Evolutionary conservation across 306 rosid genomes (phyloP).

Genomic region (Hippophae rhamnoides): DNA sequence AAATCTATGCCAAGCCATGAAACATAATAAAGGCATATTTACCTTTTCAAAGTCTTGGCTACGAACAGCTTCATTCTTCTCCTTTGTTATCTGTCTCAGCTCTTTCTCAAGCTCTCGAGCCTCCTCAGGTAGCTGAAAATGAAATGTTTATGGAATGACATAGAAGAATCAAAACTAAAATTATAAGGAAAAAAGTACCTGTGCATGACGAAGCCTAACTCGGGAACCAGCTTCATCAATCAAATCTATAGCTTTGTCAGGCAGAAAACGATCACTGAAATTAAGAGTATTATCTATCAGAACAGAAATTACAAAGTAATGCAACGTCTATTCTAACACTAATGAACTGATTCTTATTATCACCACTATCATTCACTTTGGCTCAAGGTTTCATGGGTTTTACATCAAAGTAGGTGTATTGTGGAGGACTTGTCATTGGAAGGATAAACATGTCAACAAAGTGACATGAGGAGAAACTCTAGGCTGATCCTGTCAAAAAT

Average conservation of each 20-base stretch:
- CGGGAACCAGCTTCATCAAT: conserved; percentile 97
- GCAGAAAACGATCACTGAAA: conserved; percentile 85
- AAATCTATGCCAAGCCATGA: neutral
- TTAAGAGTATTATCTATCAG: conserved; percentile 11
- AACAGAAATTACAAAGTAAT: neutral
- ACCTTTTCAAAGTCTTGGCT: conserved; percentile 97
- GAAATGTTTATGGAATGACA: conserved; percentile 9
- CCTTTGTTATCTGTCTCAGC: conserved; percentile 80
- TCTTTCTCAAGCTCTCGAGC: conserved; percentile 85
- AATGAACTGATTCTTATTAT: no score
- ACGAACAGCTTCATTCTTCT: conserved; percentile 83
- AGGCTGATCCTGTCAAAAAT: no score
- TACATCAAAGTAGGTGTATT: no score
- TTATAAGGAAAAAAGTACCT: conserved; percentile 30
- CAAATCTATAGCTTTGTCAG: conserved; percentile 93
- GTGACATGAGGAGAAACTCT: no score
- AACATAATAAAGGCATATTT: neutral
- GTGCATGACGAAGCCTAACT: conserved; percentile 89
- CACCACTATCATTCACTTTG: no score
- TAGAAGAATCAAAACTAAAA: neutral
- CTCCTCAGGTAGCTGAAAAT: conserved; percentile 77
- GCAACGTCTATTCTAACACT: neutral
- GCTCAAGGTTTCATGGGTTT: no score
- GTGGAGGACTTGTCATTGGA: no score
- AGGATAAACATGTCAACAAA: no score